A percentile compares a stretch with the other conserved stretches of the same genome.
phyloP scores from a whole-genome alignment of 1,284 basidiomycete species.

The Ustilago shanxiensis region DNA sequence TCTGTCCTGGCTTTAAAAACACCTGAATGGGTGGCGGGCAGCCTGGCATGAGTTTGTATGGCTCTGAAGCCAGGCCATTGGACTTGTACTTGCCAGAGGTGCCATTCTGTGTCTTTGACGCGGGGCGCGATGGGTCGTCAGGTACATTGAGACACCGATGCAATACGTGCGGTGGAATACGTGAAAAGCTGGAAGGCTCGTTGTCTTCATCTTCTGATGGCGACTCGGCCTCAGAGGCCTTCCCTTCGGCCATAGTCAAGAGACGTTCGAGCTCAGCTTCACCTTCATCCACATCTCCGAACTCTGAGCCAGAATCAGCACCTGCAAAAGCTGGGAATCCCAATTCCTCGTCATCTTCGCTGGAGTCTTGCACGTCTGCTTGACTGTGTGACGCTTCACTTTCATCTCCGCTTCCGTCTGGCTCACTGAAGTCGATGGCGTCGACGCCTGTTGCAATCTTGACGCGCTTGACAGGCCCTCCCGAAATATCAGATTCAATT shows the following conservation, averaged over 20 bases:
- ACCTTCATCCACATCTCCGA: slow-evolving; percentile 52
- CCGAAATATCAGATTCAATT: slow-evolving; percentile 9
- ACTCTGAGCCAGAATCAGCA: slow-evolving; percentile 49
- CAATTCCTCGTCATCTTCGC: slow-evolving; percentile 17
- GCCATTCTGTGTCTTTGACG: slow-evolving; percentile 8
- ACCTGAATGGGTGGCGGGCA: slow-evolving; percentile 66
- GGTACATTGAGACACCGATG: slow-evolving; percentile 57
- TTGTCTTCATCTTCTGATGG: slow-evolving; percentile 17
- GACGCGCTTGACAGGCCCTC: slow-evolving; percentile 28
- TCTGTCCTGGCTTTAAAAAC: slow-evolving; percentile 63
- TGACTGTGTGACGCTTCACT: slow-evolving; percentile 1
- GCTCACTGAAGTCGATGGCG: background rate
- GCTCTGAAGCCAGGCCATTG: slow-evolving; percentile 18
- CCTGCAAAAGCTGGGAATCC: slow-evolving; percentile 21
- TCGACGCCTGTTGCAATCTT: slow-evolving; percentile 25
- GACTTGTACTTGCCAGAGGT: background rate
- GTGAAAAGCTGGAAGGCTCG: slow-evolving; percentile 67
- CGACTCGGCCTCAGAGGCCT: slow-evolving; percentile 14
- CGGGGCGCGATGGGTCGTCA: slow-evolving; percentile 28
- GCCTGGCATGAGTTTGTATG: slow-evolving; percentile 21
- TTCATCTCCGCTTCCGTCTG: slow-evolving; percentile 1
- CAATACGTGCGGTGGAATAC: slow-evolving; percentile 55
- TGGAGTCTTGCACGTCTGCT: slow-evolving; percentile 4
- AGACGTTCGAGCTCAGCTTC: slow-evolving; percentile 52
- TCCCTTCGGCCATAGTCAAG: slow-evolving; percentile 19